Conservation (phyloP, 495 filamentous ascomycete species). For the Pseudotulostoma volvatum region DNA sequence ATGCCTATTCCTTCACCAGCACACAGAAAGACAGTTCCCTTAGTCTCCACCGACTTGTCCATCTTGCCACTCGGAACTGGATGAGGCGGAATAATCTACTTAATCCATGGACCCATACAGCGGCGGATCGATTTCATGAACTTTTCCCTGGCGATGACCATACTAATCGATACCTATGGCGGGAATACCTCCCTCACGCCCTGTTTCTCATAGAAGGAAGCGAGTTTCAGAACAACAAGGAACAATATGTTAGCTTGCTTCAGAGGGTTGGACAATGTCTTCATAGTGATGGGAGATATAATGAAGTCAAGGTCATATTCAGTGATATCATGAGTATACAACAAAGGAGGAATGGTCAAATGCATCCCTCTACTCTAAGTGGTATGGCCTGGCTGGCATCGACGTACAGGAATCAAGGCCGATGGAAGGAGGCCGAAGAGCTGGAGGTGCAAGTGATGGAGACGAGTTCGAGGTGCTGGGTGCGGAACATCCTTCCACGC, state of each 20-base stretch:
- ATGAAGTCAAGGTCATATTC: constrained; percentile 17
- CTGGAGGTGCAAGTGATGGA: too few species aligned
- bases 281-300: constrained; percentile 8
- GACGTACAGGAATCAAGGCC: too few species aligned
- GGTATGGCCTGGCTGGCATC: constrained; percentile 15
- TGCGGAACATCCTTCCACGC: too few species aligned
- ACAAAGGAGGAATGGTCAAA: constrained; percentile 3
- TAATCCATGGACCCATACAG: neutral
- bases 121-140: neutral
- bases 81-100: constrained; percentile 2
- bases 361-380: constrained; percentile 11
- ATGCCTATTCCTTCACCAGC: constrained; percentile 18
- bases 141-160: constrained; percentile 4
- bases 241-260: constrained; percentile 1
- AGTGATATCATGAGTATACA: constrained; percentile 5
- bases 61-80: constrained; percentile 13
- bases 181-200: constrained; percentile 6
- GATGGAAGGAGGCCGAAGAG: too few species aligned
- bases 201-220: neutral
- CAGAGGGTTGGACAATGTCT: constrained; percentile 1
- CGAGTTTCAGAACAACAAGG: constrained; percentile 1
- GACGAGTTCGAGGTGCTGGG: too few species aligned
- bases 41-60: constrained; percentile 9
- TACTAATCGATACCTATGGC: constrained; percentile 4
- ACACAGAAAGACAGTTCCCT: neutral